Evolutionary conservation across 306 rosid species (phyloP).

Genomic region (Prinsepia uniflora): DNA sequence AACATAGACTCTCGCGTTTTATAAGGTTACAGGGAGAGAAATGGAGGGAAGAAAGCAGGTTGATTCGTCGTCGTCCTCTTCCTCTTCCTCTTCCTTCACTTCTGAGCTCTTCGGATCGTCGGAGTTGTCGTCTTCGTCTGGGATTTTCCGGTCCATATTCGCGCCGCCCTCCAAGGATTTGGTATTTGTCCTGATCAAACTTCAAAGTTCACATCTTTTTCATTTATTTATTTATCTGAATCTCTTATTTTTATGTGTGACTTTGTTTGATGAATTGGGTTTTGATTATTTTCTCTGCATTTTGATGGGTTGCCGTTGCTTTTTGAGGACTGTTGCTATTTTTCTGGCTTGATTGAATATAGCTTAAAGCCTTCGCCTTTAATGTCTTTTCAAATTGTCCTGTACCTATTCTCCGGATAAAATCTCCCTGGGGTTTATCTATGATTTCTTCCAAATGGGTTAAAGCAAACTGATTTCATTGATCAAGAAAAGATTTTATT

Average conservation of each 20-base stretch:
- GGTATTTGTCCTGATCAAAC: not conserved
- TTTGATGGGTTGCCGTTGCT: not conserved
- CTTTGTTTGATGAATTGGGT: slow-evolving; percentile 15
- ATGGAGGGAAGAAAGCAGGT: slow-evolving; percentile 62
- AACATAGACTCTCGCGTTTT: not conserved
- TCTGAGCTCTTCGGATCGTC: slow-evolving; percentile 64
- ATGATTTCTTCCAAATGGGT: not conserved
- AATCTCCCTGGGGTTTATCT: slow-evolving; percentile 4
- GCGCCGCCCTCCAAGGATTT: slow-evolving; percentile 57
- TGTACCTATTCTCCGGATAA: not conserved
- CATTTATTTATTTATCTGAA: not conserved
- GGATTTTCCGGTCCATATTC: slow-evolving; percentile 57
- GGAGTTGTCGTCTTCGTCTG: slow-evolving; percentile 48
- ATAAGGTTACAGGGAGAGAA: slow-evolving; percentile 2
- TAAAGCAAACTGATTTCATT: not conserved
- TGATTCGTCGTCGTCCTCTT: slow-evolving; percentile 49
- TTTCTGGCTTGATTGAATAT: not conserved
- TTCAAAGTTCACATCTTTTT: not conserved
- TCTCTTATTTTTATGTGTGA: not conserved
- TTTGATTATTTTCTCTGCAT: slow-evolving; percentile 2
- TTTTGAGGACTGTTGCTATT: slow-evolving; percentile 2
- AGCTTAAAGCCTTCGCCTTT: not conserved
- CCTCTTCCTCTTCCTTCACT: slow-evolving; percentile 60
- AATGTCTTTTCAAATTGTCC: not conserved
- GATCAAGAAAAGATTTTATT: not conserved